Conservation (phyloP, 148 eudicot genomes). For the Hydrangea macrophylla region DNA sequence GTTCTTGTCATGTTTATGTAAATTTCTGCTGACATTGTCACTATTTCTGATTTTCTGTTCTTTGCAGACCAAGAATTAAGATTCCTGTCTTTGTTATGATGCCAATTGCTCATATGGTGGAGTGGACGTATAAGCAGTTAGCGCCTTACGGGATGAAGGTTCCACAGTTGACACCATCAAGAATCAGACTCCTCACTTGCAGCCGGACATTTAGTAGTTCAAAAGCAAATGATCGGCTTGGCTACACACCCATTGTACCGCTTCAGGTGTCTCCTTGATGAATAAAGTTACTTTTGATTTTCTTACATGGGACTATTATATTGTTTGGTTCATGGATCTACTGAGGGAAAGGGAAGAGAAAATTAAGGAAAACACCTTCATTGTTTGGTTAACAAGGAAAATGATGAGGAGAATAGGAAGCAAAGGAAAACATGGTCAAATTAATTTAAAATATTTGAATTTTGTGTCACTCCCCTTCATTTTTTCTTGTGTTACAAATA, state of each 20-base stretch:
- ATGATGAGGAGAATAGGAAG: too few relatives aligned
- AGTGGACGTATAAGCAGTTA: slow-evolving; percentile 59
- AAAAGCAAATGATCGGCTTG: slow-evolving; percentile 89
- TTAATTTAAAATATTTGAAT: too few relatives aligned
- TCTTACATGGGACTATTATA: neutral
- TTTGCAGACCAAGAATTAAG: slow-evolving; percentile 90
- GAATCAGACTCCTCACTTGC: slow-evolving; percentile 79
- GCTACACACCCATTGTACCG: slow-evolving; percentile 85
- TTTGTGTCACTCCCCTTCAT: too few relatives aligned
- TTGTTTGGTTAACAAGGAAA: too few relatives aligned
- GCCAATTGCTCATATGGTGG: slow-evolving; percentile 91
- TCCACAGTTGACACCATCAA: slow-evolving; percentile 94
- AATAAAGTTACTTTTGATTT: neutral
- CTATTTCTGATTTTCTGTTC: slow-evolving; percentile 33
- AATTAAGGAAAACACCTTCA: too few relatives aligned
- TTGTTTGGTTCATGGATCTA: too few relatives aligned
- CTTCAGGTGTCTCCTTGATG: slow-evolving; percentile 55
- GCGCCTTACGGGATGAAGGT: slow-evolving; percentile 97
- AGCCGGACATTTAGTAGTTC: slow-evolving; percentile 79
- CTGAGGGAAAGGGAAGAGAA: too few relatives aligned
- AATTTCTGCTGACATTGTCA: slow-evolving; percentile 1
- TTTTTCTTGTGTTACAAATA: too few relatives aligned
- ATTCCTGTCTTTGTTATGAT: slow-evolving; percentile 77
- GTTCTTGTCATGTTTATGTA: neutral
- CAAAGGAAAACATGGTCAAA: too few relatives aligned